A percentile compares a stretch with the other conserved stretches of the same genome.
Conservation (phyloP, 2,329 filamentous ascomycete species). For the Sarocladiaceae sp. region DNA sequence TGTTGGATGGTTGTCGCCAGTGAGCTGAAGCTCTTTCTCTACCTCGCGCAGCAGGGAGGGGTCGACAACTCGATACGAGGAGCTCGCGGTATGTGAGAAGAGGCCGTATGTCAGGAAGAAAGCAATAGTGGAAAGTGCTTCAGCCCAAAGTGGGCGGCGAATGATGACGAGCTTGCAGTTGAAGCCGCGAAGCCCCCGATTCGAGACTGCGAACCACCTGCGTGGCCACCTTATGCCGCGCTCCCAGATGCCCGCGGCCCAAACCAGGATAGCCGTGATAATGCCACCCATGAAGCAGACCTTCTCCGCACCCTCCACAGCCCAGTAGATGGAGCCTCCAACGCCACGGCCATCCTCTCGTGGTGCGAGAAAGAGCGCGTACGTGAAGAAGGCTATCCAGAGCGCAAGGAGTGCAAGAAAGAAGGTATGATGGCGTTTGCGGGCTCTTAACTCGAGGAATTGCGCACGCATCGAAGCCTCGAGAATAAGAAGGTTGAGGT, state of each 20-base stretch:
- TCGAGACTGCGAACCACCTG: conserved; percentile 82
- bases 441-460: conserved; percentile 82
- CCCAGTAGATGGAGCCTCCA: conserved; percentile 93
- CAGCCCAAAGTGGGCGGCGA: conserved; percentile 73
- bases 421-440: conserved; percentile 87
- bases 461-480: conserved; percentile 90
- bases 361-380: conserved; percentile 90
- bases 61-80: conserved; percentile 72
- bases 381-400: conserved; percentile 82
- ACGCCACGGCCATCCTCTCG: conserved; percentile 87
- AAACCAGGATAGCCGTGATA: conserved; percentile 79
- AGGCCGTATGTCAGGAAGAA: conserved; percentile 74
- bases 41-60: conserved; percentile 52
- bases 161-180: conserved; percentile 95
- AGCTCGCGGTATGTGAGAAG: conserved; percentile 61
- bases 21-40: conserved; percentile 50
- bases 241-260: conserved; percentile 95
- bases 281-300: conserved; percentile 87
- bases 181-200: conserved; percentile 82
- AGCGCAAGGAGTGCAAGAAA: conserved; percentile 72
- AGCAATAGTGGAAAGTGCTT: conserved; percentile 63
- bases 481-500: conserved; percentile 94
- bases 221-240: conserved; percentile 90
- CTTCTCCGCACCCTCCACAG: conserved; percentile 83
- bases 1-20: conserved; percentile 33